Base-by-base conservation (phyloP, 306 rosid genomes). In the Fragaria vesca region DNA sequence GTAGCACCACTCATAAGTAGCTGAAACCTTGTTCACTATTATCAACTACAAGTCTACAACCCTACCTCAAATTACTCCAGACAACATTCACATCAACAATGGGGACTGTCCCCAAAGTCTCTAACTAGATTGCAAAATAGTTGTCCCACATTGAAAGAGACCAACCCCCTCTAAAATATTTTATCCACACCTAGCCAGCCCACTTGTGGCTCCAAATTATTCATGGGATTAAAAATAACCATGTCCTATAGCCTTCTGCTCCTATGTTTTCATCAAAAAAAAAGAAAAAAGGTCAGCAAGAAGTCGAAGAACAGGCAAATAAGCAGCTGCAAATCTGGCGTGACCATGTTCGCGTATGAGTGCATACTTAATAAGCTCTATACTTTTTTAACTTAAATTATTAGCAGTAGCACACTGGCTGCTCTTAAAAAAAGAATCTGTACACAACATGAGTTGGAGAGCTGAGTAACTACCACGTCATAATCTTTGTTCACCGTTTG, bases 111-210 rank as follows among this genome's bases (percentile, higher is more conserved):
- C 76, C 66, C 6, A 9, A 34, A 68, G 21, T 54, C 11, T 36
- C 65, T 45, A 69, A 58, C 74, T 54, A 48, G 73, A 76, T 51
- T 70, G 68, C 18, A 12, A 70, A 69, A 21, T 50, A 16, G 36
- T 62, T 69, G 72, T 40, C 84, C 80, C 84, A 81, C 84, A 70
- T 10, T 50, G 69, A 54, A 40, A 58, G 73, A 76, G 77, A 81
- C 72, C 40, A 45, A 69, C 76, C 17, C 15, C 36, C 50, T 24
- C 57, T 57, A 42, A 20, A 18, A 16, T 9, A 18, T 32, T 18
- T 51, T 10, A 32, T 10, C 20, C 76, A 9, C 65, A 34, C 12
- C 30, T 47, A 73, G 16, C 21, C 66, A 30, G 67, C 66, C 13
- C 61, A 67, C 45, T 68, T 55, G 79, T 74, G 83, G 63, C 75